Conservation (phyloP, 495 filamentous ascomycete genomes). For the Aspergillus bridgeri region DNA sequence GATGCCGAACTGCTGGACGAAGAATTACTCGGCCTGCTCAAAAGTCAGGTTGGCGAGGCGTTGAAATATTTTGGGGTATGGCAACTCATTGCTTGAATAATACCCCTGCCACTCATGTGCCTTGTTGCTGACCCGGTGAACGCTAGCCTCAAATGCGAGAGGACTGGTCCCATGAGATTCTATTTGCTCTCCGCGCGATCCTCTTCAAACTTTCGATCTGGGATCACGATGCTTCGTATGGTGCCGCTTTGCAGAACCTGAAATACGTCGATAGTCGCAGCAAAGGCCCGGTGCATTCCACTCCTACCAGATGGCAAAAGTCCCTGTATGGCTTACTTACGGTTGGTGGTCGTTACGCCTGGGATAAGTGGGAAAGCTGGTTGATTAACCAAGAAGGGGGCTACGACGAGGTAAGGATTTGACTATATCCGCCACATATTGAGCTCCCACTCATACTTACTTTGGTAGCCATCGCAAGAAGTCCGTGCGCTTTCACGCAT, state of each 20-base stretch:
- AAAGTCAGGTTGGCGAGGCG: slow-evolving; percentile 82
- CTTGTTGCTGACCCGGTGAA: background rate
- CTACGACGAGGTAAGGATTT: slow-evolving; percentile 53
- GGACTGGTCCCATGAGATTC: slow-evolving; percentile 84
- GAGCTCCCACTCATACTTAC: slow-evolving; percentile 15
- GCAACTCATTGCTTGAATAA: slow-evolving; percentile 1
- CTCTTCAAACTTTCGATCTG: slow-evolving; percentile 95
- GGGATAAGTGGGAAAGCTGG: slow-evolving; percentile 89
- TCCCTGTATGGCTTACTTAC: slow-evolving; percentile 77
- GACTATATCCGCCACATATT: background rate
- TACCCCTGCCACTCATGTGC: background rate
- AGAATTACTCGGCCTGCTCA: slow-evolving; percentile 81
- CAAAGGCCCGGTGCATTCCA: slow-evolving; percentile 53
- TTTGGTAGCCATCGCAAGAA: slow-evolving; percentile 41
- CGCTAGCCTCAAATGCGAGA: slow-evolving; percentile 59
- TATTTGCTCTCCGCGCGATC: slow-evolving; percentile 68
- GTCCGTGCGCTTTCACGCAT: slow-evolving; percentile 62
- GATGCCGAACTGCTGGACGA: slow-evolving; percentile 95
- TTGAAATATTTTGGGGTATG: slow-evolving; percentile 79
- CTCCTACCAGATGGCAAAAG: slow-evolving; percentile 76
- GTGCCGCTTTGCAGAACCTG: slow-evolving; percentile 86
- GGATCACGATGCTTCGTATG: slow-evolving; percentile 94
- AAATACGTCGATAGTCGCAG: slow-evolving; percentile 82
- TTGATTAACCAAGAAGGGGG: slow-evolving; percentile 69
- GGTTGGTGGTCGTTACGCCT: slow-evolving; percentile 82